Base-by-base conservation (phyloP, 2,329 filamentous ascomycete species). In the Achaetomium macrosporum region DNA sequence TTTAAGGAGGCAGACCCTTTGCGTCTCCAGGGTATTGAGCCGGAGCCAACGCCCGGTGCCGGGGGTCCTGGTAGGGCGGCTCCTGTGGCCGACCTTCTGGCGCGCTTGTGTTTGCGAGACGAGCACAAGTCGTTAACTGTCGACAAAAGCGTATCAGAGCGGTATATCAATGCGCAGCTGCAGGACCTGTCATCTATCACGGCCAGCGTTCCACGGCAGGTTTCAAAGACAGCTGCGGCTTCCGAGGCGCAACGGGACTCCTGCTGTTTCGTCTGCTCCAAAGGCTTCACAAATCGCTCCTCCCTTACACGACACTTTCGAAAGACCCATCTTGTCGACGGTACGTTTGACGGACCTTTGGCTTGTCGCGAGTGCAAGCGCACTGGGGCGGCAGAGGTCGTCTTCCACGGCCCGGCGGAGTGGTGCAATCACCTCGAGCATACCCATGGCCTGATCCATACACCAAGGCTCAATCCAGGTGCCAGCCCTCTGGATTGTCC, bases 371-470 rank as follows among this genome's bases (percentile, higher is more conserved):
- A 31, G 52, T 54, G 17, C 42, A 47, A 20, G 52, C 52, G 42
- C 36, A 42, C 42, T 20, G 7, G 52, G 42, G 42, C 42, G 30
- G 42, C n/a, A 54, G 46, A 46, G 46, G 47, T 50, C 43, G 35
- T 54, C 25, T 42, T 54, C 46, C 35, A 54, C 25, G 16, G 37
- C 30, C 51, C n/a, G 16, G 47, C 35, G 20, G 1, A 50, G 51
- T 54, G 20, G 51, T 46, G 31, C 41, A 54, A 54, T 54, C 30
- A 54, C 46, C 42, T 54, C 31, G 47, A 54, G 47, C 36, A 54
- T 50, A 54, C 30, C 52, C 13, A 54, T 50, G 15, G 47, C 52
- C 37, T 50, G n/a, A 50, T 43, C 47, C 9, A 54, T 50, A 54
- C n/a, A 42, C 52, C 30, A 54, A 54, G 42, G 4, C 4, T 50